A percentile compares a stretch with the other conserved stretches of the same genome.
phyloP scores from a whole-genome alignment of 768 basidiomycete genomes.

The Suillus clintonianus region DNA sequence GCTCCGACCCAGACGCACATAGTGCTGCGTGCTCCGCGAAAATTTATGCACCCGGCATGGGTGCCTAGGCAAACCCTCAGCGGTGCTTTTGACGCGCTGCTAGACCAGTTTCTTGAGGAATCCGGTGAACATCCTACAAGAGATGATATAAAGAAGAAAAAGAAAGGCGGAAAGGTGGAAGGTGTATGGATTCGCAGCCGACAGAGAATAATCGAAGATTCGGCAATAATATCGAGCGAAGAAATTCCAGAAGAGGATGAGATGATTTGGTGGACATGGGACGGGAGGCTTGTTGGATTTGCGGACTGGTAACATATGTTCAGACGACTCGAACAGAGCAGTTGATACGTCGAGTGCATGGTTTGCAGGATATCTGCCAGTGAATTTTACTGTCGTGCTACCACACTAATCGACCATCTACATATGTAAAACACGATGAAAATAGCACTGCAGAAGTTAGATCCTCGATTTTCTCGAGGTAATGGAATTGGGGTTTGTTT shows the following conservation, averaged over 20 bases:
- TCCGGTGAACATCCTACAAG: conserved; percentile 13
- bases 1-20: conserved; percentile 51
- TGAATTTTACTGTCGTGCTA: background rate
- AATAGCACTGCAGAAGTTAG: background rate
- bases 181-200: conserved; percentile 43
- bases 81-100: conserved; percentile 35
- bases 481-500: conserved; percentile 1
- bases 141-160: conserved; percentile 30
- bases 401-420: background rate
- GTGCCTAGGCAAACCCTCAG: conserved; percentile 46
- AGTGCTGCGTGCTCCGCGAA: conserved; percentile 47
- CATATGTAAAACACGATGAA: background rate
- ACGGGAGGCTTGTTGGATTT: conserved; percentile 49
- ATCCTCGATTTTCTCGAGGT: too few relatives aligned
- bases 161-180: conserved; percentile 31
- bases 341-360: background rate
- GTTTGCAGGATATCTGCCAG: background rate
- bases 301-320: conserved; percentile 40
- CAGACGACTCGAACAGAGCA: background rate
- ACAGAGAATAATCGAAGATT: conserved; percentile 6
- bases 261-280: conserved; percentile 55
- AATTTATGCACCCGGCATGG: conserved; percentile 50
- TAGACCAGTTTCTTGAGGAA: conserved; percentile 36
- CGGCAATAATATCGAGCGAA: conserved; percentile 8
- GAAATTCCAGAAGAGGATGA: conserved; percentile 43